Conservation (phyloP, 2,329 filamentous ascomycete genomes). For the Aaosphaeria arxii region DNA sequence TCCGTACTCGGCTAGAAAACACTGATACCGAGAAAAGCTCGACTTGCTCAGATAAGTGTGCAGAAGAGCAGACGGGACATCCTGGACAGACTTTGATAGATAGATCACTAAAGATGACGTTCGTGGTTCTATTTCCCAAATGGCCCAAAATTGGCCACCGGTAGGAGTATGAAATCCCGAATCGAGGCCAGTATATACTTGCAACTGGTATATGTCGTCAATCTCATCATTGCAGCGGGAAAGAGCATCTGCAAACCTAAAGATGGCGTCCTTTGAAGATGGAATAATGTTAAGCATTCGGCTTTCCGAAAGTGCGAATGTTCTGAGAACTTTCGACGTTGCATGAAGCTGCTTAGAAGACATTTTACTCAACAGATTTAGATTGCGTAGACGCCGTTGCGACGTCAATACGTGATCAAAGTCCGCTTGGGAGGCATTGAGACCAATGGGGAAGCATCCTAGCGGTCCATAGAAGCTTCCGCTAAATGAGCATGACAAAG, state of each 20-base stretch:
- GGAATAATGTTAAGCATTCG: constrained; percentile 17
- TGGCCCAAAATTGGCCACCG: constrained; percentile 33
- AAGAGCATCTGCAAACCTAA: constrained; percentile 19
- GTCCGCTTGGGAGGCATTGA: constrained; percentile 27
- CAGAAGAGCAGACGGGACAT: constrained; percentile 24
- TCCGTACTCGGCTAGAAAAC: constrained; percentile 30
- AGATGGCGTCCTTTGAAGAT: constrained; percentile 19
- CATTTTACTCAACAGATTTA: constrained; percentile 27
- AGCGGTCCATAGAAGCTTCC: constrained; percentile 24
- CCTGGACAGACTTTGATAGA: constrained; percentile 33
- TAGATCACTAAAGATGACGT: constrained; percentile 30
- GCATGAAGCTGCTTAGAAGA: constrained; percentile 20
- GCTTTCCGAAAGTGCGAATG: constrained; percentile 13
- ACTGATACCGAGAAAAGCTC: constrained; percentile 34
- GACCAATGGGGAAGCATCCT: constrained; percentile 36
- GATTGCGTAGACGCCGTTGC: constrained; percentile 24
- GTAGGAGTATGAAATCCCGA: constrained; percentile 36
- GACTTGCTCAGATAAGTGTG: constrained; percentile 34
- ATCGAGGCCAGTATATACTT: constrained; percentile 33
- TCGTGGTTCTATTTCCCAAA: constrained; percentile 30
- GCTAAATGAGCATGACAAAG: constrained; percentile 29
- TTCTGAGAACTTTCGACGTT: constrained; percentile 11
- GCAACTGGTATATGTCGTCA: constrained; percentile 26
- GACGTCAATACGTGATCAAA: constrained; percentile 31
- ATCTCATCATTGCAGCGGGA: constrained; percentile 19